A percentile compares a stretch with the other conserved stretches of the same genome.
Evolutionary conservation across 2,329 filamentous ascomycete genomes (phyloP).

Genomic region (Scopulariopsis brevicaulis): DNA sequence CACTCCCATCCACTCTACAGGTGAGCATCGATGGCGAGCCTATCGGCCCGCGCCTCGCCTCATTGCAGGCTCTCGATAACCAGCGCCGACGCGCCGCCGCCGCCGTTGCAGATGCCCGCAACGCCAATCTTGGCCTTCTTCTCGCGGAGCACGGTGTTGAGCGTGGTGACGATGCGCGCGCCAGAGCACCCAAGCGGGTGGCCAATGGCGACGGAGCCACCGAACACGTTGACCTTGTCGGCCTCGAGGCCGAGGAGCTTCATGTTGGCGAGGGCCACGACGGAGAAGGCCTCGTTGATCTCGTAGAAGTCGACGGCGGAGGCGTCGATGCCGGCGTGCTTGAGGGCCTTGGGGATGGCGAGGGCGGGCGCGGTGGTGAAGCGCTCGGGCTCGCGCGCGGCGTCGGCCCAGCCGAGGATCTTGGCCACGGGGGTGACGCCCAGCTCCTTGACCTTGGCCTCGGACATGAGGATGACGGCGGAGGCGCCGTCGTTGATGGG

Average conservation of each 20-base stretch:
- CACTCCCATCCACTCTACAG: neutral
- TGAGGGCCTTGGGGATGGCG: constrained; percentile 93
- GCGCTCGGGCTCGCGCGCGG: constrained; percentile 79
- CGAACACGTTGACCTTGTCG: constrained; percentile 90
- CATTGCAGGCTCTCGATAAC: constrained; percentile 69
- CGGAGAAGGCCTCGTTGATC: constrained; percentile 99
- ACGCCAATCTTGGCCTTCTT: constrained; percentile 90
- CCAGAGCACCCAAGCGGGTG: constrained; percentile 92
- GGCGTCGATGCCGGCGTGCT: constrained; percentile 76
- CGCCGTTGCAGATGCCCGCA: constrained; percentile 95
- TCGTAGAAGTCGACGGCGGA: constrained; percentile 85
- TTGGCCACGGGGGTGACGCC: constrained; percentile 86
- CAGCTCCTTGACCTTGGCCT: constrained; percentile 87
- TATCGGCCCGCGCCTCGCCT: constrained; percentile 9
- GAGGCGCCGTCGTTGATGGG: constrained; percentile 92
- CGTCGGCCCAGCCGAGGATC: constrained; percentile 96
- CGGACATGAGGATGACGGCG: constrained; percentile 85
- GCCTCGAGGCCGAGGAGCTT: constrained; percentile 72
- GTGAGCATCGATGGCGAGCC: constrained; percentile 5
- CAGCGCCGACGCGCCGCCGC: constrained; percentile 86
- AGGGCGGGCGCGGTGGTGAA: constrained; percentile 92
- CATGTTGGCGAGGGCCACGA: constrained; percentile 91
- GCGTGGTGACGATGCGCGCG: constrained; percentile 82
- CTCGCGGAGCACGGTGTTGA: constrained; percentile 78
- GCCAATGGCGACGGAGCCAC: constrained; percentile 89